Evolutionary conservation across 2,329 filamentous ascomycete genomes (phyloP).

Genomic region (Fusarium guadeloupense): DNA sequence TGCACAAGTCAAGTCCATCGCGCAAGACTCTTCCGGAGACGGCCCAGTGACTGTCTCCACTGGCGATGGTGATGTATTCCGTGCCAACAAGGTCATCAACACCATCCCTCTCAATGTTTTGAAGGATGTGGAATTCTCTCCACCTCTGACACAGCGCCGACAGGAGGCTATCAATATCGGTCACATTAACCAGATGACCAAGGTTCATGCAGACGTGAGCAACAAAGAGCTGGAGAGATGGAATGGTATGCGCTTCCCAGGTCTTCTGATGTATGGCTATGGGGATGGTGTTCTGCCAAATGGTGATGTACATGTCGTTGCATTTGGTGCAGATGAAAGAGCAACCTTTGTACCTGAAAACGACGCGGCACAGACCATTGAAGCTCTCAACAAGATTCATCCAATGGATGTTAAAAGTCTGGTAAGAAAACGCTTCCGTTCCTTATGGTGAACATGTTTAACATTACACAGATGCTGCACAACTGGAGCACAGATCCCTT

Average conservation of each 20-base stretch:
- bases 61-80: conserved; percentile 11
- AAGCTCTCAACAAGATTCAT: conserved; percentile 17
- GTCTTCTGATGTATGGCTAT: conserved; percentile 27
- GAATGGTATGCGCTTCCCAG: conserved; percentile 26
- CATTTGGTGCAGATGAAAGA: conserved; percentile 22
- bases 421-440: not conserved
- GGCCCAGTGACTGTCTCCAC: not conserved
- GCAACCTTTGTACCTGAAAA: conserved; percentile 11
- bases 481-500: conserved; percentile 43
- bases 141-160: not conserved
- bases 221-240: conserved; percentile 29
- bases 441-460: rapidly evolving
- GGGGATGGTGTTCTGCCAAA: conserved; percentile 18
- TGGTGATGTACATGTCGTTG: conserved; percentile 11
- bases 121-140: conserved; percentile 4
- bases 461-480: conserved; percentile 17
- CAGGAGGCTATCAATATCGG: conserved; percentile 17
- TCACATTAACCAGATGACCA: conserved; percentile 35
- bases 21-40: not conserved
- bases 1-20: conserved; percentile 27
- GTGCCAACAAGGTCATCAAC: conserved; percentile 37
- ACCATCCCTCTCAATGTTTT: conserved; percentile 22
- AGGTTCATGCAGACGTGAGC: conserved; percentile 29
- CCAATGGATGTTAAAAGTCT: conserved; percentile 24
- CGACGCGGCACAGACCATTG: conserved; percentile 13